Evolutionary conservation across 805 yeast species (phyloP), one percentile per base, ranked within the genome.

Genomic region (Ogataea siamensis): DNA sequence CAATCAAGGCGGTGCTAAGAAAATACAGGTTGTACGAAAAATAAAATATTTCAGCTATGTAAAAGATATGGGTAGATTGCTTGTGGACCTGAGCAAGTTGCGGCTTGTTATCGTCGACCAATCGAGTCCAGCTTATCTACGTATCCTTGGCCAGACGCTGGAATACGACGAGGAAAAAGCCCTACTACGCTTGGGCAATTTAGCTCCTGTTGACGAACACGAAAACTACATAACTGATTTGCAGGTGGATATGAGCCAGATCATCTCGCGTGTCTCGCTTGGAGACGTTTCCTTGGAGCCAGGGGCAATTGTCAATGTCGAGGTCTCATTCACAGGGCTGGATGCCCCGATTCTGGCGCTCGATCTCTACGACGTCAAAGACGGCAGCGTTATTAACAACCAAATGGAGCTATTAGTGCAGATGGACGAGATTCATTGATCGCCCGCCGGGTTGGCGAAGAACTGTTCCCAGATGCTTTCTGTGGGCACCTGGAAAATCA

Each of bases 381-480:
- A 54, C 22, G 49, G 50, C 12, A 43, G 43, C 10, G 19, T 37
- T 2, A 51, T 49, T 10, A 20, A 39, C 7, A 26, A 40, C 15
- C 28, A 46, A 6, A 14, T 54, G 30, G 40, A 40, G 3, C 34
- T 37, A 2, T 27, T 54, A 27, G 21, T 40, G 11, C 40, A 39
- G n/a, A 36, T 46, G 35, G 49, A 50, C 32, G 28, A 35, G 4
- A 20, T 47, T 22, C 14, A 32, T 11, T 7, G 48, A 24, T 51
- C 55, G 6, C 20, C 20, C 1, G 42, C 51, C 11, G 54, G 49
- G 13, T 55, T 52, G 1, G 64, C 61, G 53, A 79, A 77, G 47
- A 76, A 75, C 47, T 78, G 83, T 36, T 78, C 86, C 84, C 87
- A 80, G 22, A 81, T 78, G 17, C 78, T 67, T 39, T 80, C 87